These are phyloP conservation scores for Glonium stellatum DNA, from an alignment of 495 filamentous ascomycete genomes.

Conservation along the genomic window DNA sequence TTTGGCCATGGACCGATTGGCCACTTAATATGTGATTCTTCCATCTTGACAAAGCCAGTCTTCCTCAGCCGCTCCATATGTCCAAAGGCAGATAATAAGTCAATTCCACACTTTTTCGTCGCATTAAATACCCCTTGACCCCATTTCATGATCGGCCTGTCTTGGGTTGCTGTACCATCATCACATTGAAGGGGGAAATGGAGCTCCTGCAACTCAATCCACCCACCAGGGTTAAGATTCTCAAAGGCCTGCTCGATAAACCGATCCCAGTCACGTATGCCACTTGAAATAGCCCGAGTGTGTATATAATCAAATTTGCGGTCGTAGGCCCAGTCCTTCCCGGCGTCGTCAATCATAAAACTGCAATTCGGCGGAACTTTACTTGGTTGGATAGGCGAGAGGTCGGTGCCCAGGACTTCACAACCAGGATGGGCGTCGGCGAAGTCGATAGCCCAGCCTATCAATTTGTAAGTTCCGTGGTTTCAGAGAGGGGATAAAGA, in stretches of 20 bases:
- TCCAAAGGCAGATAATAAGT: neutral
- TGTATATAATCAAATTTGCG: slow-evolving; percentile 9
- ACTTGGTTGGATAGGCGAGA: slow-evolving; percentile 3
- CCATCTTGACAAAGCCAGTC: neutral
- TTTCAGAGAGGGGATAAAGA: neutral
- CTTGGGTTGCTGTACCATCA: neutral
- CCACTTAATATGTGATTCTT: slow-evolving; percentile 3
- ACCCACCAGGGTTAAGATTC: neutral
- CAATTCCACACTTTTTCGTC: neutral
- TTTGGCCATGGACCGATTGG: slow-evolving; percentile 11
- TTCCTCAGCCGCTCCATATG: neutral
- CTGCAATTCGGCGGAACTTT: neutral
- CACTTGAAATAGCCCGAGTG: neutral
- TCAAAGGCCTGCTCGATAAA: slow-evolving; percentile 3
- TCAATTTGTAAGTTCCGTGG: neutral
- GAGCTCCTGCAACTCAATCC: slow-evolving; percentile 2
- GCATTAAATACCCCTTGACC: neutral
- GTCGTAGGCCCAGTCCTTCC: neutral
- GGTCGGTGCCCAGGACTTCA: slow-evolving; percentile 8
- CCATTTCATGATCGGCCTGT: neutral
- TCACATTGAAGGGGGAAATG: slow-evolving; percentile 6
- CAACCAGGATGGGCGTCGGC: slow-evolving; percentile 10
- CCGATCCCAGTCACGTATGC: slow-evolving; percentile 1
- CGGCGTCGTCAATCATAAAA: slow-evolving; percentile 2
- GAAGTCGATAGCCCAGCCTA: slow-evolving; percentile 9